Base-by-base conservation (phyloP, 352 stramenopile genomes). In the Pythium volutum region DNA sequence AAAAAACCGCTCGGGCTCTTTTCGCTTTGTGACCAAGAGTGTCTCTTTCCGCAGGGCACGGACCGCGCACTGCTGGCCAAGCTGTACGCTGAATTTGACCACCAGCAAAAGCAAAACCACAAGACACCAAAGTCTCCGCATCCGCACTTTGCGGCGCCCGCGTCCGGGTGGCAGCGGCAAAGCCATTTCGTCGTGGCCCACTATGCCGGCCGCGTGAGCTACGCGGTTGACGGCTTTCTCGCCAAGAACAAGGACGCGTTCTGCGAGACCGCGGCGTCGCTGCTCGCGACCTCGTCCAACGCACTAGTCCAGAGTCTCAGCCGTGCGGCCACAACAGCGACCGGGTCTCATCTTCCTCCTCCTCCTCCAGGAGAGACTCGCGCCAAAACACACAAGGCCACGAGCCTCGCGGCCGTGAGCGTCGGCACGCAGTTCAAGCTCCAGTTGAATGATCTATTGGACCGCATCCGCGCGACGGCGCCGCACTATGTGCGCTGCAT, bases 401-500 rank as follows among this genome's bases (percentile, higher is more conserved):
- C 79, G 1, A n/a, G n/a, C n/a, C 88, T 93, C 29, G 72, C 74
- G 20, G 82, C 84, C 0, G 68, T 81, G 10, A 93, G 80, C 50
- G 81, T 95, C 10, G 91, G 87, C 20, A 91, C 87, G 11, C 90
- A 98, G 67, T 99, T 99, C 73, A 95, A 94, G 53, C 77, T 84
- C 22, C 96, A 98, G 69, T 77, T 99, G 23, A 92, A 89, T 45
- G 81, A 96, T n/a, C 82, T 99, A 14, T 83, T 98, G 49, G 73
- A 81, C 7, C 89, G 87, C 15, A 98, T 99, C 42, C 91, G 97
- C 26, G 76, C 76, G 23, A 99, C 97, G 8, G 85, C 89, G 25
- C 96, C 97, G 41, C 96, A 99, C 75, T 99, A 99, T 75, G 94
- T 99, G 55, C 94, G 97, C 58, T 99, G 98, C 70, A 89, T 99